Evolutionary conservation across 805 yeast species (phyloP).

Genomic region (Metschnikowia koreensis): DNA sequence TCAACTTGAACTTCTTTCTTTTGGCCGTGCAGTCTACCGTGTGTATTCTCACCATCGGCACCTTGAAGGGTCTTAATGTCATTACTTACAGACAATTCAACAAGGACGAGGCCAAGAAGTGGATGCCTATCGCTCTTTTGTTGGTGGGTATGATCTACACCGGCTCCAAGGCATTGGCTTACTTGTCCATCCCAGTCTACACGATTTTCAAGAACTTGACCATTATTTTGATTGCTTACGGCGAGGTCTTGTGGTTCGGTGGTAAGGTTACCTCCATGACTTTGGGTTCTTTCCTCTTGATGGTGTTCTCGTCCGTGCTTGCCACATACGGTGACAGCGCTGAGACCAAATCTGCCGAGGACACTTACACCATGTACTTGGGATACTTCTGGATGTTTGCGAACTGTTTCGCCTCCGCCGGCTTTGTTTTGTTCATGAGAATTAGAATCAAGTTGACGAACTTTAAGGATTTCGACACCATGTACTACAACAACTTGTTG

Average conservation of each 20-base stretch:
- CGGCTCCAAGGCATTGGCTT: slow-evolving; percentile 90
- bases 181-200: slow-evolving; percentile 89
- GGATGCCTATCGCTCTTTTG: slow-evolving; percentile 90
- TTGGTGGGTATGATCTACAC: slow-evolving; percentile 95
- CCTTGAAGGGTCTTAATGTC: slow-evolving; percentile 69
- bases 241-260: slow-evolving; percentile 97
- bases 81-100: slow-evolving; percentile 87
- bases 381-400: slow-evolving; percentile 98
- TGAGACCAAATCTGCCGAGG: slow-evolving; percentile 36
- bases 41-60: slow-evolving; percentile 69
- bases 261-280: slow-evolving; percentile 90
- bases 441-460: slow-evolving; percentile 96
- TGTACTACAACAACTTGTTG: slow-evolving; percentile 94
- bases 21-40: slow-evolving; percentile 86
- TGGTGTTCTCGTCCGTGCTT: slow-evolving; percentile 94
- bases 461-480: slow-evolving; percentile 93
- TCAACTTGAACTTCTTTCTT: slow-evolving; percentile 82
- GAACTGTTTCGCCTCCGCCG: slow-evolving; percentile 92
- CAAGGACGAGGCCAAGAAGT: slow-evolving; percentile 85
- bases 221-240: slow-evolving; percentile 94
- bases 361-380: slow-evolving; percentile 47
- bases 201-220: slow-evolving; percentile 98
- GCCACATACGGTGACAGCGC: slow-evolving; percentile 87
- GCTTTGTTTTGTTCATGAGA: slow-evolving; percentile 92
- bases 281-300: slow-evolving; percentile 79